Percentiles rank a stretch among this genome's conserved stretches.
Conservation (phyloP, 305 asterid genomes). For the Lippia alba region DNA sequence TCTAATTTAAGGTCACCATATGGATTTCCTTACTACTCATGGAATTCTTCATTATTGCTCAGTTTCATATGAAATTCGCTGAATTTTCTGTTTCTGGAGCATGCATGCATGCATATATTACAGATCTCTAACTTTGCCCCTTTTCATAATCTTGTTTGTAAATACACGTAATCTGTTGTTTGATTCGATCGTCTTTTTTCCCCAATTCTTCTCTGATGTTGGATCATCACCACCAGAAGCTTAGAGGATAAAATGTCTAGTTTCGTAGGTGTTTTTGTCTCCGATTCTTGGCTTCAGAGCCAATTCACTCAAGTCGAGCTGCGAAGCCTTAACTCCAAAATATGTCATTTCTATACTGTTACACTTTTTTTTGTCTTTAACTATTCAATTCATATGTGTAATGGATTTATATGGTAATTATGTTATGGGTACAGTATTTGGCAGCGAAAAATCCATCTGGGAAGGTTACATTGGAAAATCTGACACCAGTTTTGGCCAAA, state of each 20-base stretch:
- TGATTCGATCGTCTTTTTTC: background rate
- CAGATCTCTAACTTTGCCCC: constrained; percentile 1
- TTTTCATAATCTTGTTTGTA: background rate
- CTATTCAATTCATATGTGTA: too few species aligned
- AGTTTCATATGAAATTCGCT: too few species aligned
- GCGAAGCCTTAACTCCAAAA: constrained; percentile 75
- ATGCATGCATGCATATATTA: background rate
- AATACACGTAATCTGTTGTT: background rate
- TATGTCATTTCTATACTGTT: constrained; percentile 13
- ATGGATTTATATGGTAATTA: too few species aligned
- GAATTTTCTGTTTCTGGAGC: background rate
- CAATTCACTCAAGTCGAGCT: constrained; percentile 98
- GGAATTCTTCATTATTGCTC: too few species aligned
- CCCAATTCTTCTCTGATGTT: background rate
- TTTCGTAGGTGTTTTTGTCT: constrained; percentile 79
- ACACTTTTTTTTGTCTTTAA: too few species aligned
- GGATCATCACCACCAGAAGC: constrained; percentile 21
- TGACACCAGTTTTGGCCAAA: constrained; percentile 66
- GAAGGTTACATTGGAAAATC: constrained; percentile 64
- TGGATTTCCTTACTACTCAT: background rate
- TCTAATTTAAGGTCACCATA: background rate
- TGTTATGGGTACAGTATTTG: constrained; percentile 50
- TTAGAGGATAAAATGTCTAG: constrained; percentile 58
- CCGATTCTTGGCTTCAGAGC: constrained; percentile 90
- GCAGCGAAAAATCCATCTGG: constrained; percentile 64